Base-by-base conservation (phyloP, 352 stramenopile species). In the Phytophthora boehmeriae region DNA sequence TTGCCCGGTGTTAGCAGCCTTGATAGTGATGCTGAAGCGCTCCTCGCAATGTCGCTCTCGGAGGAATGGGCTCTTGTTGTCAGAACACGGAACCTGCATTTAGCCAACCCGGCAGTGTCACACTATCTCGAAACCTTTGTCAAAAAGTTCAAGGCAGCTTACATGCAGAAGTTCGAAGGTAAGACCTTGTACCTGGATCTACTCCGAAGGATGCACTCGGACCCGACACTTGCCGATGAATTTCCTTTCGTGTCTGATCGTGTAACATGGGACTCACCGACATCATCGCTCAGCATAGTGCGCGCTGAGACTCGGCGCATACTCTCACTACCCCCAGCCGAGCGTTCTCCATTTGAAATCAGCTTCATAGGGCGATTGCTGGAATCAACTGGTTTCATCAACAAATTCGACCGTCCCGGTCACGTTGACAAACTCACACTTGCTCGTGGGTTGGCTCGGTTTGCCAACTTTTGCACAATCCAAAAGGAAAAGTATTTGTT, bases 121-220 rank as follows among this genome's bases (percentile, higher is more conserved):
- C 75, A 81, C 20, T 71, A 90, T 67, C 66, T 94, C 13, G 73
- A 88, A 44, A 87, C 66, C 2, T 90, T 92, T 64, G 86, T 94
- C 17, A 79, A 86, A 52, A 78, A 86, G 54, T 94, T 94, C 48
- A 90, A 94, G 48, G 71, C 75, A 5, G 77, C 80, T 2, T 90
- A 92, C 55, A 83, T 83, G 44, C 75, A 90, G 32, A 91, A 91
- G 43, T 90, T 92, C 48, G 75, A 78, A 30, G 85, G 85, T 14
- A 88, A 88, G 63, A 92, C 79, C 4, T 52, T 90, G 23, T 94
- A 92, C 51, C 63, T 89, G 9, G 78, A 92, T 36, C 62, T 94
- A 8, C 73, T 92, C 2, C 77, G 83, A 20, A 73, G 83, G 11
- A 71, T 94, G 32, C 66, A 89, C 42, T 57, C 75, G 10, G 83